Evolutionary conservation across 2,329 filamentous ascomycete species (phyloP).

Genomic region (Clarireedia sp.): DNA sequence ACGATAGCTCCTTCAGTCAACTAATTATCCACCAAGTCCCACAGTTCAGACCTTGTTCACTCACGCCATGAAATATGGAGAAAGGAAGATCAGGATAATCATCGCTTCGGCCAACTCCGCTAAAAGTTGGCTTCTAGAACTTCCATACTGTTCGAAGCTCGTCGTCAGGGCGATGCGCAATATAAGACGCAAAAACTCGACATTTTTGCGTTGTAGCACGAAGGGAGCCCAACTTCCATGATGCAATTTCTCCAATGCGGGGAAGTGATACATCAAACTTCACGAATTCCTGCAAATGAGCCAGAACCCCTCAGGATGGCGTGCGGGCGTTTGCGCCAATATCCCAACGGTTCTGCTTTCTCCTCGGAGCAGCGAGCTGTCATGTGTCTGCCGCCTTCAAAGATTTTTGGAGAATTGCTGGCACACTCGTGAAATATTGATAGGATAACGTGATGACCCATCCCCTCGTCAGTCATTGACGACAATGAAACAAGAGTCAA

Average conservation of each 20-base stretch:
- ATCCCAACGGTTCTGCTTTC: neutral
- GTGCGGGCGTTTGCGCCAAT: neutral
- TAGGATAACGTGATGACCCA: no score
- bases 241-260: neutral
- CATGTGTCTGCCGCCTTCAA: neutral
- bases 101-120: neutral
- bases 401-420: neutral
- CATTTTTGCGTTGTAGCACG: neutral
- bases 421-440: no score
- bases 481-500: no score
- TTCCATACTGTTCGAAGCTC: neutral
- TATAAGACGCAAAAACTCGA: neutral
- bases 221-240: neutral
- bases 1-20: neutral
- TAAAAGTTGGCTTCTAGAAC: neutral
- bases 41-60: neutral
- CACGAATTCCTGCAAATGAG: neutral
- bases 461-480: no score
- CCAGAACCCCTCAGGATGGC: neutral
- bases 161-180: constrained; percentile 1
- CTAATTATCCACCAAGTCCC: neutral
- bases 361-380: constrained; percentile 1
- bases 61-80: constrained; percentile 9
- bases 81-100: neutral
- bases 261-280: neutral